Base-by-base conservation (phyloP, 805 yeast genomes). In the Naumovozyma baii region DNA sequence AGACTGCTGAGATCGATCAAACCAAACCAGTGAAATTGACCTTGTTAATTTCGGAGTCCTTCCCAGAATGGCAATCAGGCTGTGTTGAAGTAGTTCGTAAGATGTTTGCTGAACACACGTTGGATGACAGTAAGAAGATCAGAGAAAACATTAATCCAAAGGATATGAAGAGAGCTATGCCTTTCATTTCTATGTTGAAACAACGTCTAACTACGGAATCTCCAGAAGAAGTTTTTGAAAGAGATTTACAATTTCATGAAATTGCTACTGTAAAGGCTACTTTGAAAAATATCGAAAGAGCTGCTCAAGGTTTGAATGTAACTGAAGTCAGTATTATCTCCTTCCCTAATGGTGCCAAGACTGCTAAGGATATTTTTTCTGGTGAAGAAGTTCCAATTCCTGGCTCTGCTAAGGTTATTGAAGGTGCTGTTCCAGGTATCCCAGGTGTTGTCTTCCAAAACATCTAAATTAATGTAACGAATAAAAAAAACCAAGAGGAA, bases 101-200 rank as follows among this genome's bases (percentile, higher is more conserved):
- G 51, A 70, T 84, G 49, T 83, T 83, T 50, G 87, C 77, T 52
- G 63, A 60, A 34, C 79, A 76, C 29, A 63, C 74, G 20, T 69
- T 83, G 55, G 69, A 78, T 48, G 90, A 83, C 60, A 80, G 72
- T 66, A 72, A 71, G 54, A 67, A 66, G 42, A 68, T 83, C 52
- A 80, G 73, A 61, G 73, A 76, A 50, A 75, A 69, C 58, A 78
- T 83, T 44, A 67, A 68, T 20, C 84, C 84, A 49, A 80, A 79
- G 62, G 97, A 92, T 55, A 84, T 88, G 83, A 92, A 92, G 74
- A 81, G 94, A 53, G 96, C 95, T 44, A 92, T 92, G 97, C 97
- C 97, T 43, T 90, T 88, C 63, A 87, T 92, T 45, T 80, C 90
- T 48, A 68, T 76, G 51, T 69, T 92, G 62, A 88, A 92, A 65